phyloP scores from a whole-genome alignment of 495 filamentous ascomycete genomes.

The Penicillium canariense region DNA sequence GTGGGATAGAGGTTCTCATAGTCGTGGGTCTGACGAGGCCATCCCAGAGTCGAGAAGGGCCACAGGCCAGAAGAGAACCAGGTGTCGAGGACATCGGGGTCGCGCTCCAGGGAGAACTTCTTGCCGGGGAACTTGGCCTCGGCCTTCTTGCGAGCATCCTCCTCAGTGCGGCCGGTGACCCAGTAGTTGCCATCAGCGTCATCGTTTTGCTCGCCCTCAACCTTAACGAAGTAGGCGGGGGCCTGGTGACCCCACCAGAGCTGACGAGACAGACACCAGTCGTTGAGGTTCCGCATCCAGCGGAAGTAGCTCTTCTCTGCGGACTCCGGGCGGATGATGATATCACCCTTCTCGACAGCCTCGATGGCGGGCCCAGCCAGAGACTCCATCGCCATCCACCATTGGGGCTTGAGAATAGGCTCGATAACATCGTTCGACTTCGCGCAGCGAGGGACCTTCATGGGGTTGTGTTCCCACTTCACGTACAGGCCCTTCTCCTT shows the following conservation, averaged over 20 bases:
- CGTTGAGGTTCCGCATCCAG: constrained; percentile 72
- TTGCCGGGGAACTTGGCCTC: constrained; percentile 65
- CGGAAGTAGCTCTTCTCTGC: constrained; percentile 68
- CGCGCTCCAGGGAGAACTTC: constrained; percentile 63
- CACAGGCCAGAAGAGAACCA: constrained; percentile 82
- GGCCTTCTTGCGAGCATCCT: constrained; percentile 63
- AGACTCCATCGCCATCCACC: constrained; percentile 69
- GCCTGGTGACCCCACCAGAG: constrained; percentile 86
- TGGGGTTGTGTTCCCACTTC: constrained; percentile 74
- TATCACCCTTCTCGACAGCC: constrained; percentile 63
- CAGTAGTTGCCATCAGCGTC: constrained; percentile 58
- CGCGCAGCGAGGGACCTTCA: constrained; percentile 73
- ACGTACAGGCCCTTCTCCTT: constrained; percentile 70
- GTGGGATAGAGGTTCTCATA: constrained; percentile 71
- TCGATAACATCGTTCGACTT: constrained; percentile 82
- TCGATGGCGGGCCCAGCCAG: constrained; percentile 60
- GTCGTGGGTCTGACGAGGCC: constrained; percentile 67
- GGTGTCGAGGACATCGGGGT: constrained; percentile 76
- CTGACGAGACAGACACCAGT: constrained; percentile 81
- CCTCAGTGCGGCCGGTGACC: constrained; percentile 65
- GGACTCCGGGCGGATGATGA: constrained; percentile 69
- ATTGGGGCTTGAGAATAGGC: constrained; percentile 75
- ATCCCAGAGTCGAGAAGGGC: constrained; percentile 81
- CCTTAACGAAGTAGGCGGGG: constrained; percentile 68
- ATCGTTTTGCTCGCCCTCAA: constrained; percentile 60